phyloP scores from a whole-genome alignment of 73 alveolate genomes.

The Halteria grandinella region DNA sequence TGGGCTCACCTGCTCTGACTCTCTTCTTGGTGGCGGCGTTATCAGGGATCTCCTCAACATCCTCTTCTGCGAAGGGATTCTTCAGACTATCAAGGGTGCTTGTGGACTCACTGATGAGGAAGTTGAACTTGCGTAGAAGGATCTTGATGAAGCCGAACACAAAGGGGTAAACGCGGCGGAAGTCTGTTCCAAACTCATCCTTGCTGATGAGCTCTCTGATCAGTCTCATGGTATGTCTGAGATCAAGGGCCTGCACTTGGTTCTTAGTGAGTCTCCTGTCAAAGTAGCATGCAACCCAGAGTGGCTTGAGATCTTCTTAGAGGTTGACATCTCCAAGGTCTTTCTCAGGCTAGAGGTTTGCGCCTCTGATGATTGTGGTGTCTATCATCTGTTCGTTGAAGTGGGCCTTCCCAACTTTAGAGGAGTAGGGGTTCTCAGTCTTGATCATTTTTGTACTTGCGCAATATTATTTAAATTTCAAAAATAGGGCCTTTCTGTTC shows the following conservation, averaged over 20 bases:
- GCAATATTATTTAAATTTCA: no score
- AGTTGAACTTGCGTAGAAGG: constrained; percentile 1
- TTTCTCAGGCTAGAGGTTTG: no score
- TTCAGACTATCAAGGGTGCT: constrained; percentile 18
- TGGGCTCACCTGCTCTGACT: background rate
- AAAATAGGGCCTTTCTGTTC: no score
- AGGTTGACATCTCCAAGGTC: no score
- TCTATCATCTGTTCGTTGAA: no score
- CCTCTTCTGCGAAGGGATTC: constrained; percentile 24
- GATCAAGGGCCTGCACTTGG: constrained; percentile 4
- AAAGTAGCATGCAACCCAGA: constrained; percentile 46
- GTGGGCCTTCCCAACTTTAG: no score
- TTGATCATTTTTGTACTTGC: no score
- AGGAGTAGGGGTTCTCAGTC: no score
- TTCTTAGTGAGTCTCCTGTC: constrained; percentile 29
- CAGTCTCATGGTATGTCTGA: constrained; percentile 8
- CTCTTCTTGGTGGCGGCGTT: background rate
- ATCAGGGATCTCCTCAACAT: background rate
- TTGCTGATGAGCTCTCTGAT: background rate
- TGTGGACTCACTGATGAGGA: constrained; percentile 16
- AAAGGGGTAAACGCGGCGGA: constrained; percentile 16
- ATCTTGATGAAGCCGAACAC: constrained; percentile 13
- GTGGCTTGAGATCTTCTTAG: constrained; percentile 19
- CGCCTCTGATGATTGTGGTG: no score
- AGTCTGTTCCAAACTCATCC: constrained; percentile 18